Conservation (phyloP, 805 yeast genomes). For the Cyberlindnera samutprakarnensis region DNA sequence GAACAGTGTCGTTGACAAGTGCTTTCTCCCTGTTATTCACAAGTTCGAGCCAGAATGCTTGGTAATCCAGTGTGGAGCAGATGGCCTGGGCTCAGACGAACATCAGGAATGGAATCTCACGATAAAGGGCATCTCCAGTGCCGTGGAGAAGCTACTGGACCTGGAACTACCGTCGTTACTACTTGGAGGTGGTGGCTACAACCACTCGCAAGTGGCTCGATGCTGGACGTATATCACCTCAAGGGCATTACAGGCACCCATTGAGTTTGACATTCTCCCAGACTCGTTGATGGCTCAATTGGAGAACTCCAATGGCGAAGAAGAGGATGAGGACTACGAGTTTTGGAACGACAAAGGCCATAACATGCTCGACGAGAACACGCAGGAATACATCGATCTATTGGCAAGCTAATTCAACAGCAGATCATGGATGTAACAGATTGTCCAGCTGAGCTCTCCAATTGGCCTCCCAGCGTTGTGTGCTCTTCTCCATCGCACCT, state of each 20-base stretch:
- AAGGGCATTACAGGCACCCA: slow-evolving; percentile 7
- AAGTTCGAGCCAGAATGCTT: slow-evolving; percentile 41
- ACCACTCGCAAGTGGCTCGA: slow-evolving; percentile 51
- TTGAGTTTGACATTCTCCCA: slow-evolving; percentile 41
- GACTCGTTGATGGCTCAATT: slow-evolving; percentile 42
- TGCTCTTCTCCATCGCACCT: slow-evolving; percentile 74
- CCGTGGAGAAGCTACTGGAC: slow-evolving; percentile 25
- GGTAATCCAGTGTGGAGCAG: slow-evolving; percentile 67
- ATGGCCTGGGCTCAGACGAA: slow-evolving; percentile 62
- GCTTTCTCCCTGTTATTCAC: slow-evolving; percentile 35
- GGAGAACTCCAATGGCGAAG: slow-evolving; percentile 20
- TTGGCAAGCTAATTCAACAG: slow-evolving; percentile 3
- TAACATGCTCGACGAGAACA: slow-evolving; percentile 26
- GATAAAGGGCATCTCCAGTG: slow-evolving; percentile 37
- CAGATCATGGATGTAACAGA: slow-evolving; percentile 7
- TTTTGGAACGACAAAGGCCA: slow-evolving; percentile 38
- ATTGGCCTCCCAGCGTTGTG: slow-evolving; percentile 62
- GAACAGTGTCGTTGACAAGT: slow-evolving; percentile 27
- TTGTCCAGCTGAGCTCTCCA: slow-evolving; percentile 44
- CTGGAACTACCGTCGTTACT: slow-evolving; percentile 34
- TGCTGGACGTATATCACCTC: slow-evolving; percentile 40
- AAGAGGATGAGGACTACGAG: slow-evolving; percentile 34
- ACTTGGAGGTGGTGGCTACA: slow-evolving; percentile 78
- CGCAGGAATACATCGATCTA: slow-evolving; percentile 23
- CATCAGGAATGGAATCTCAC: slow-evolving; percentile 65